Base-by-base conservation (phyloP, 2,329 filamentous ascomycete genomes). In the Calonectria fujianensis region DNA sequence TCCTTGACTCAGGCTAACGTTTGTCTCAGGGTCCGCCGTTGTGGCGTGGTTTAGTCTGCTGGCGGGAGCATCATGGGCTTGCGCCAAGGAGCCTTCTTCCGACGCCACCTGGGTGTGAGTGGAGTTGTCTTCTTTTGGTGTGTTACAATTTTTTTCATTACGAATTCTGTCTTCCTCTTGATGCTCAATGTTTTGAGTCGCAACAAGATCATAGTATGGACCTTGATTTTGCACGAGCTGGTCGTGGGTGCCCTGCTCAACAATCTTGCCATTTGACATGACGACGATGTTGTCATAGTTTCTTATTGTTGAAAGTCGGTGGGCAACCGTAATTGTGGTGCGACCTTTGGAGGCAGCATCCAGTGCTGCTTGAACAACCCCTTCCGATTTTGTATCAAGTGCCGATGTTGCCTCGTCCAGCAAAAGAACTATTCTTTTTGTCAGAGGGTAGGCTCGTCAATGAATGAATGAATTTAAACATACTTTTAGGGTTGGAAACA, bases 401-500 rank as follows among this genome's bases (percentile, higher is more conserved):
- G 76, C 76, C 11, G 74, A 76, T 10, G 76, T 78, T 24, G 74
- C 76, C 65, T 78, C 76, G 13, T 76, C 76, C 3, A 78, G 72
- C 2, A 78, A 39, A 6, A 78, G 74, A 32, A 78, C 72, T 74
- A 11, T 20, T 48, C 3, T 6, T 27, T 27, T 9, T 20, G 13
- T 57, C 39, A 68, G 18, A 41, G 1, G 5, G 4, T 20, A 16
- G 16, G 27, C 50, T 52, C 10, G 5, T 31, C 14, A 35, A n/a
- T 20, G 5, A 13, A n/a, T 10, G 10, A 20, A 31, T 16, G 10
- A n/a, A 1, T 20, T 8, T 2, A 2, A 13, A 57, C 31, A 16
- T n/a, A 57, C 52, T 57, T 18, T 96, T 97, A 0, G 96, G 96
- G 80, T 98, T 94, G n/a, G 94, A 96, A 37, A 98, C 95, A 72